These are phyloP conservation scores for Cornus kousa DNA, from an alignment of 148 eudicot genomes.

Conservation along the genomic window DNA sequence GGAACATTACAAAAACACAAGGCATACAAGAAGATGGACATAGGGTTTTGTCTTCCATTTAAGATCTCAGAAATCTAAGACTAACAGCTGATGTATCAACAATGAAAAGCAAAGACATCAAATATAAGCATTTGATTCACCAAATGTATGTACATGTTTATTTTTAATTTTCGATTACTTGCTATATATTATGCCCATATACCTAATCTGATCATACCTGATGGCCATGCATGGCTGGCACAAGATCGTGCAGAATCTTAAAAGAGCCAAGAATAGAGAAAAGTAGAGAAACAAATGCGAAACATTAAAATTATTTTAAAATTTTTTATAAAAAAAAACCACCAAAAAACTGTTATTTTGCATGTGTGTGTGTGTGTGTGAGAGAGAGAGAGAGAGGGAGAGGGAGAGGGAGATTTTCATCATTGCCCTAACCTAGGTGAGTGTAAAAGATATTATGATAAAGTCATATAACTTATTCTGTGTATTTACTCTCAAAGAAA, in stretches of 20 bases:
- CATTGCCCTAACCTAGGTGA: slow-evolving; percentile 26
- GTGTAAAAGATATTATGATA: slow-evolving; percentile 5
- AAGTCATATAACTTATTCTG: background rate
- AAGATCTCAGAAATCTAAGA: slow-evolving; percentile 7
- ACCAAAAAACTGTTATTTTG: slow-evolving; percentile 3
- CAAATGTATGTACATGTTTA: too few species aligned
- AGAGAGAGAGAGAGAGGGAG: background rate
- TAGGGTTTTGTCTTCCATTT: background rate
- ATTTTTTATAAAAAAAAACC: background rate
- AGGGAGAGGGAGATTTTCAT: slow-evolving; percentile 2
- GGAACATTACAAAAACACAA: background rate
- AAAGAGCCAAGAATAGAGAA: slow-evolving; percentile 34
- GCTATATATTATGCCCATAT: background rate
- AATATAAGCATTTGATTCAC: background rate
- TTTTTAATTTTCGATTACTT: background rate
- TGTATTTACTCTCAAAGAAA: slow-evolving; percentile 2
- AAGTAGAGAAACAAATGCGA: slow-evolving; percentile 22
- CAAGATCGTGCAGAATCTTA: slow-evolving; percentile 48
- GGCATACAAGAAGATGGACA: background rate
- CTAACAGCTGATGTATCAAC: background rate
- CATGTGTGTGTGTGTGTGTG: background rate
- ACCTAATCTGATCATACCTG: background rate
- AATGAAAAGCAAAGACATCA: background rate
- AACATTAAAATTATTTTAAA: slow-evolving; percentile 24
- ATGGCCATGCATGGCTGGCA: slow-evolving; percentile 42